Conservation (phyloP, 2,329 filamentous ascomycete genomes). For the Colletotrichum shisoi region DNA sequence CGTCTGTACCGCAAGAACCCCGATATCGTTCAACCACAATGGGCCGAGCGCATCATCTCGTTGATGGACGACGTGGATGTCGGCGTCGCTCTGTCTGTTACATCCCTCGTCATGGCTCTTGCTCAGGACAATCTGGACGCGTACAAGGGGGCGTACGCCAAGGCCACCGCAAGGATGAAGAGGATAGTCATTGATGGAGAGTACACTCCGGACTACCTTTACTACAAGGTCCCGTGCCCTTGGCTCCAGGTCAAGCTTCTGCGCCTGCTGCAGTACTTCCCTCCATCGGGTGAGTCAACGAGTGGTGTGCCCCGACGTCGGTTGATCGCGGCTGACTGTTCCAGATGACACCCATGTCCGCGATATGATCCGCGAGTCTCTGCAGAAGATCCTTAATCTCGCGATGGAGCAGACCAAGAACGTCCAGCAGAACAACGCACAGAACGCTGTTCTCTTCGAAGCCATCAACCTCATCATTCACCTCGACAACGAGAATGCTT, state of each 20-base stretch:
- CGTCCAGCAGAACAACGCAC: constrained; percentile 98
- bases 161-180: constrained; percentile 88
- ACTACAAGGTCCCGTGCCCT: constrained; percentile 99
- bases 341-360: constrained; percentile 90
- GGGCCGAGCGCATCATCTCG: constrained; percentile 98
- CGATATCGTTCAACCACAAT: constrained; percentile 92
- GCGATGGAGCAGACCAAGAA: constrained; percentile 97
- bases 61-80: constrained; percentile 96
- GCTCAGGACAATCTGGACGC: constrained; percentile 93
- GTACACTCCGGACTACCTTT: constrained; percentile 88
- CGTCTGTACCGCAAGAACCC: constrained; percentile 94
- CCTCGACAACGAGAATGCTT: constrained; percentile 88
- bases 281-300: constrained; percentile 74
- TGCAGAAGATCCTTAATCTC: constrained; percentile 88
- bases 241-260: constrained; percentile 98
- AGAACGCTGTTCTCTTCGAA: constrained; percentile 97
- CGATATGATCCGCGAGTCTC: constrained; percentile 87
- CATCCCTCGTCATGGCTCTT: constrained; percentile 91
- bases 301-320: constrained; percentile 47
- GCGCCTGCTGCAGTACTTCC: constrained; percentile 92
- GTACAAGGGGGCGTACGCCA: constrained; percentile 93
- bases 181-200: constrained; percentile 90
- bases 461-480: constrained; percentile 99
- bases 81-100: constrained; percentile 93
- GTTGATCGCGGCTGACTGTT: constrained; percentile 10